phyloP scores from a whole-genome alignment of 768 basidiomycete genomes.

The Podaxis pistillaris region DNA sequence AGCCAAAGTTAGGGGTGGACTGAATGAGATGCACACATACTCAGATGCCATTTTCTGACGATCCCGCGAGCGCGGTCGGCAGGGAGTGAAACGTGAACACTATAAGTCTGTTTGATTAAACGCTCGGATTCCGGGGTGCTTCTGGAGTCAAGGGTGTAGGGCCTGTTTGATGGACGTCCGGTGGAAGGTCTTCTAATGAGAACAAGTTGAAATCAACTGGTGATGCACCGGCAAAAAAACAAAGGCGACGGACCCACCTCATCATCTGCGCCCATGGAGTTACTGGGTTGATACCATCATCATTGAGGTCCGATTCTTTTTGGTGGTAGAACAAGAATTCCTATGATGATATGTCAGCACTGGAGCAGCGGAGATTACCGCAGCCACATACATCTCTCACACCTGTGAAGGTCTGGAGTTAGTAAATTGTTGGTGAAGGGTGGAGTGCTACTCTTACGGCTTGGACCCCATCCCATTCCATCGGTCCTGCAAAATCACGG shows the following conservation, averaged over 20 bases:
- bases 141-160: slow-evolving; percentile 34
- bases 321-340: slow-evolving; percentile 86
- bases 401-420: slow-evolving; percentile 29
- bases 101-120: slow-evolving; percentile 83
- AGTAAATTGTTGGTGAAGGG: slow-evolving; percentile 9
- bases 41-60: slow-evolving; percentile 81
- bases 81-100: slow-evolving; percentile 69
- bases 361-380: slow-evolving; percentile 13
- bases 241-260: slow-evolving; percentile 41
- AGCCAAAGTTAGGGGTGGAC: slow-evolving; percentile 23
- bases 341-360: slow-evolving; percentile 34
- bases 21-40: slow-evolving; percentile 39
- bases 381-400: slow-evolving; percentile 47
- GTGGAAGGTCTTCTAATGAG: slow-evolving; percentile 22
- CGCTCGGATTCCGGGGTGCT: slow-evolving; percentile 53
- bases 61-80: slow-evolving; percentile 47
- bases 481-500: slow-evolving; percentile 36
- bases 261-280: slow-evolving; percentile 78
- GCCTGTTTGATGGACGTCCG: slow-evolving; percentile 26
- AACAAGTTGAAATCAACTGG: slow-evolving; percentile 10
- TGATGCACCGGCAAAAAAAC: slow-evolving; percentile 15
- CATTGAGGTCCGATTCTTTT: slow-evolving; percentile 64
- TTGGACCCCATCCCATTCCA: slow-evolving; percentile 84
- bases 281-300: slow-evolving; percentile 53
- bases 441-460: slow-evolving; percentile 48